Evolutionary conservation across 495 filamentous ascomycete genomes (phyloP).

Genomic region (Aspergillus heteromorphus): DNA sequence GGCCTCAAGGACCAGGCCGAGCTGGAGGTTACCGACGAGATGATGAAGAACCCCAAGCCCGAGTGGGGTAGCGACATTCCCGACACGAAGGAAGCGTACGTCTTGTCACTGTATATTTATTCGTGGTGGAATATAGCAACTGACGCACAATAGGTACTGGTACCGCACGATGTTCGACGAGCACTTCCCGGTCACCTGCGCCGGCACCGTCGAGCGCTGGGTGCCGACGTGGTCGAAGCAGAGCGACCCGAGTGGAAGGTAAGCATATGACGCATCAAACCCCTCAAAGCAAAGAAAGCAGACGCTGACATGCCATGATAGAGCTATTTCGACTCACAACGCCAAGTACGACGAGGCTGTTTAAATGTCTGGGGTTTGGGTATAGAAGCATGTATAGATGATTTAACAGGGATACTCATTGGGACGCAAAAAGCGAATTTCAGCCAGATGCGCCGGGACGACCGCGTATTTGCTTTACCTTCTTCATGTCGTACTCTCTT

Average conservation of each 20-base stretch:
- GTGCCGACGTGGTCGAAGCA: slow-evolving; percentile 97
- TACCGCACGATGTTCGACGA: slow-evolving; percentile 98
- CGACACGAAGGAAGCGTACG: slow-evolving; percentile 92
- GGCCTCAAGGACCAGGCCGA: slow-evolving; percentile 91
- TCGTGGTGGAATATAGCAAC: slow-evolving; percentile 1
- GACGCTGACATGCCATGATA: slow-evolving; percentile 25
- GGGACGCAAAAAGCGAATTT: slow-evolving; percentile 15
- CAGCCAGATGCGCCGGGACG: not conserved
- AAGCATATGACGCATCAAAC: slow-evolving; percentile 26
- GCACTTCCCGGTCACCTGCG: slow-evolving; percentile 89
- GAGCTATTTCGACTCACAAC: slow-evolving; percentile 65
- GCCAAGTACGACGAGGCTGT: slow-evolving; percentile 54
- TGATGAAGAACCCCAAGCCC: slow-evolving; percentile 92
- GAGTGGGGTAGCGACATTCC: slow-evolving; percentile 92
- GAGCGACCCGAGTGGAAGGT: slow-evolving; percentile 90
- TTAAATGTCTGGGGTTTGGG: slow-evolving; percentile 24
- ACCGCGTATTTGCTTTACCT: not conserved
- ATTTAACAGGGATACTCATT: slow-evolving; percentile 16
- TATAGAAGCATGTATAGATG: slow-evolving; percentile 25
- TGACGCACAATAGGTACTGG: slow-evolving; percentile 67
- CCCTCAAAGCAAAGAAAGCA: not conserved
- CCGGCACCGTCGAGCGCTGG: slow-evolving; percentile 92
- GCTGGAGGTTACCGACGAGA: slow-evolving; percentile 83
- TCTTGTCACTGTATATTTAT: slow-evolving; percentile 11
- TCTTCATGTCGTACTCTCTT: slow-evolving; percentile 1